Conservation (phyloP, 352 stramenopile species). For the Globisporangium cystogenes region DNA sequence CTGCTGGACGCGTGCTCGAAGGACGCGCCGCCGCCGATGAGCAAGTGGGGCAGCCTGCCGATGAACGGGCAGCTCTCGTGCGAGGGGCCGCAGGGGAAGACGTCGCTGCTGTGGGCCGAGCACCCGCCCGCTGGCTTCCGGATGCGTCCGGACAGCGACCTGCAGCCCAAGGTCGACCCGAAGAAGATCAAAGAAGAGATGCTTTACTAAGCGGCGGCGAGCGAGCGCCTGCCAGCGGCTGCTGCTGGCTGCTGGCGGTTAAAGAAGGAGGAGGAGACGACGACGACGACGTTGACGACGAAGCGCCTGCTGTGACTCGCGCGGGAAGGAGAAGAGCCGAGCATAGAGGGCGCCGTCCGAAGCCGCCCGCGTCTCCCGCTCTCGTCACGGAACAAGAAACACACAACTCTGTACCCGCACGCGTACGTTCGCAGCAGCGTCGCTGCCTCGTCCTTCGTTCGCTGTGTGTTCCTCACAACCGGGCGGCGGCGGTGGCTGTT, state of each 20-base stretch:
- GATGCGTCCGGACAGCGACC: conserved; percentile 87
- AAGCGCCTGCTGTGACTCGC: too few relatives aligned
- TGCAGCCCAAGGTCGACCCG: conserved; percentile 94
- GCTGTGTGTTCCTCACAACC: neutral
- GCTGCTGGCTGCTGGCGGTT: neutral
- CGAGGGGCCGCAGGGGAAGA: conserved; percentile 97
- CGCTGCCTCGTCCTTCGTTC: too few relatives aligned
- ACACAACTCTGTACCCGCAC: too few relatives aligned
- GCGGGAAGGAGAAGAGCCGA: too few relatives aligned
- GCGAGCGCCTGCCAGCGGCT: too few relatives aligned
- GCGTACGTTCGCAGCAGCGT: too few relatives aligned
- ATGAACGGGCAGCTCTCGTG: conserved; percentile 99
- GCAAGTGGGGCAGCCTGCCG: conserved; percentile 97
- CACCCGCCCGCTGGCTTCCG: conserved; percentile 79
- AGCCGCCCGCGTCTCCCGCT: too few relatives aligned
- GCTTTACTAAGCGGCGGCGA: conserved; percentile 82
- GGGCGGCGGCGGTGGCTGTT: too few relatives aligned
- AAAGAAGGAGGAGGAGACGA: neutral
- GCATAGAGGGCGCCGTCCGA: too few relatives aligned
- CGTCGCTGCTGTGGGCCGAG: conserved; percentile 87
- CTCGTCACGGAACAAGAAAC: too few relatives aligned
- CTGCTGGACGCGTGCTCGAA: conserved; percentile 97
- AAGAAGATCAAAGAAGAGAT: conserved; percentile 89
- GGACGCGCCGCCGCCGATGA: conserved; percentile 91
- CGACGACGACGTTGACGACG: too few relatives aligned